Percentiles rank a stretch among this genome's conserved stretches.
Evolutionary conservation across 1,284 basidiomycete genomes (phyloP).

Genomic region (Rhodotorula sp.): DNA sequence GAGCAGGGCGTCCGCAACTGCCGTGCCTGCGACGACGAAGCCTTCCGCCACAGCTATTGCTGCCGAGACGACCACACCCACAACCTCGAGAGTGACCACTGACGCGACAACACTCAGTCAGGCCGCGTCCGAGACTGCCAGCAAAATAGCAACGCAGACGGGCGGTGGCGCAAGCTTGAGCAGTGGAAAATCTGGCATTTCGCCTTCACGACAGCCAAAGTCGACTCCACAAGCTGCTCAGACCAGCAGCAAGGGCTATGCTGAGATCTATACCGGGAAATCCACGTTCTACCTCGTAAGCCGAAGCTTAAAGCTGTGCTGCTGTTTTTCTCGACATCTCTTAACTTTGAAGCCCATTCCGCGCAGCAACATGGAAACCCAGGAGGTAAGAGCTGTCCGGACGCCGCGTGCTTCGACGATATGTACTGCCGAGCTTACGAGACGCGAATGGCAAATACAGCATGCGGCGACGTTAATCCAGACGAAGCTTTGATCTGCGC

Average conservation of each 20-base stretch:
- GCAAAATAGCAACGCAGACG: no score
- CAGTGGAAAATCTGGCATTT: no score
- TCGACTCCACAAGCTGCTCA: no score
- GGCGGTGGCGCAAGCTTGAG: background rate
- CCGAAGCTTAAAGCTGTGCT: background rate
- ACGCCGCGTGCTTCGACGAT: no score
- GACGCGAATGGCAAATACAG: no score
- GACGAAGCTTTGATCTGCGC: constrained; percentile 54
- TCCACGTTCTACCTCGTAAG: constrained; percentile 10
- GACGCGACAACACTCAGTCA: background rate
- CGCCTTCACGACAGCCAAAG: background rate
- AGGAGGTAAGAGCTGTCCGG: no score
- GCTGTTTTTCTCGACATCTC: no score
- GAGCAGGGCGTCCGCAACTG: background rate
- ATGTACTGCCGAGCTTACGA: no score
- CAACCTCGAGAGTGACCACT: no score
- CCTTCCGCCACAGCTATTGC: background rate
- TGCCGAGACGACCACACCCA: background rate
- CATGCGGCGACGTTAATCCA: no score
- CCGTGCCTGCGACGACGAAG: background rate
- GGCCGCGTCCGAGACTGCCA: background rate
- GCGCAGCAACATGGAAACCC: no score
- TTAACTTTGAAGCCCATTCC: no score
- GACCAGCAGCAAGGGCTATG: background rate
- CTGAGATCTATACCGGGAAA: background rate